Base-by-base conservation (phyloP, 2,329 filamentous ascomycete species). In the Microascus cirrosus region DNA sequence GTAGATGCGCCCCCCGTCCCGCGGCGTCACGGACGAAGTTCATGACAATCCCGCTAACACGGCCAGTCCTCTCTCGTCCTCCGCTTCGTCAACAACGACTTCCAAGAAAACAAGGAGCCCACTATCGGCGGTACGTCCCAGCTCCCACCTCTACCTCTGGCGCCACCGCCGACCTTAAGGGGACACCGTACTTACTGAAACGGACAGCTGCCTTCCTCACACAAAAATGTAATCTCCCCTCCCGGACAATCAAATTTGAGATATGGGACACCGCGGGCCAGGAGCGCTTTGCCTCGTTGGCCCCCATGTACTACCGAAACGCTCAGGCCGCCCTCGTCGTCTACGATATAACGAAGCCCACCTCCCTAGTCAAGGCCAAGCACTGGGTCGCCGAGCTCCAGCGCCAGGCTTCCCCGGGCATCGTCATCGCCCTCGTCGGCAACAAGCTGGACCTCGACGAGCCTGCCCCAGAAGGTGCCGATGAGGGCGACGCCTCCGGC, bases 271-370 rank as follows among this genome's bases (percentile, higher is more conserved):
- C 93, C 18, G 93, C 94, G 51, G 93, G 93, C 69, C 93, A 99
- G 75, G 93, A 99, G 78, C 90, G 93, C 62, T 99, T 97, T 70
- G 93, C 93, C 66, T 95, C 89, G 56, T 84, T 97, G 61, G 94
- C 94, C 56, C 94, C 93, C 66, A 97, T 97, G 94, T 99, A 99
- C 82, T 97, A 97, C 79, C 91, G 93, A 74, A 97, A 99, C 71
- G 94, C 94, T 56, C 93, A 97, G 77, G 91, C 92, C 62, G 94
- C 94, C 15, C 88, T 99, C 64, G 93, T 99, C 61, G 93, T 97
- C 70, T 99, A 97, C 83, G 93, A 99, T 71, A 86, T 99, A 66
- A 99, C 94, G 62, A 97, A 97, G 74, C 89, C 92, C 51, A 94
- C 90, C 55, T 96, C 91, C 54, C 85, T 99, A 65, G 85, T 90